Conservation (phyloP, 1,139 yeast species). For the Casaregolazyma lundiana region DNA sequence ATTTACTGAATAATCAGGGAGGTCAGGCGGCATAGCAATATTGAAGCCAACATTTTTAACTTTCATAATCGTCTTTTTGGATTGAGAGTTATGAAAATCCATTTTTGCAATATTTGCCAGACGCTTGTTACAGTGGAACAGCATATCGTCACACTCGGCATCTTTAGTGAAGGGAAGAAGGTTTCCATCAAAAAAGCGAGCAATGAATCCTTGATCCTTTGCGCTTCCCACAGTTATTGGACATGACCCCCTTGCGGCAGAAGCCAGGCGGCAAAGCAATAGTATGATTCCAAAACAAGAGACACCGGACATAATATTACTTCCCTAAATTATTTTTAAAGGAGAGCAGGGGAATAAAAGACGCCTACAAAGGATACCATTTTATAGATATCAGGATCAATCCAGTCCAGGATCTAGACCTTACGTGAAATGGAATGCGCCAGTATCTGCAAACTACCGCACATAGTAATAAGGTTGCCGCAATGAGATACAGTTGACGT, state of each 20-base stretch:
- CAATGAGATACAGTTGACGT: neutral
- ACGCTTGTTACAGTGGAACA: too few relatives aligned
- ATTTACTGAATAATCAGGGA: neutral
- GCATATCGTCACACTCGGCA: neutral
- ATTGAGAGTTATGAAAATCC: neutral
- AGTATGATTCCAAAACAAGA: neutral
- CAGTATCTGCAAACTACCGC: neutral
- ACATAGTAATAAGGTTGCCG: neutral
- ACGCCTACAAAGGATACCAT: neutral
- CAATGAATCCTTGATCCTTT: neutral
- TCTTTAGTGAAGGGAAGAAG: neutral
- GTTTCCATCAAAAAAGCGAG: neutral
- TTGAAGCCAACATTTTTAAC: neutral
- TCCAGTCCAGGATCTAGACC: neutral
- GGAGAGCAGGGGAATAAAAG: neutral
- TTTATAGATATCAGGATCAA: neutral
- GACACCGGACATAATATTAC: neutral
- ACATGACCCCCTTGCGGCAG: neutral
- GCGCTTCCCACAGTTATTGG: neutral
- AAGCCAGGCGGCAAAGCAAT: neutral
- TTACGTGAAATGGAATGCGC: neutral
- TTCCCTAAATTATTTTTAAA: neutral
- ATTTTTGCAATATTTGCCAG: too few relatives aligned
- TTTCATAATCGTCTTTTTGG: neutral
- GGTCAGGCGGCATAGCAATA: neutral